Conservation (phyloP, 768 basidiomycete genomes). For the Plicaturopsis crispa region DNA sequence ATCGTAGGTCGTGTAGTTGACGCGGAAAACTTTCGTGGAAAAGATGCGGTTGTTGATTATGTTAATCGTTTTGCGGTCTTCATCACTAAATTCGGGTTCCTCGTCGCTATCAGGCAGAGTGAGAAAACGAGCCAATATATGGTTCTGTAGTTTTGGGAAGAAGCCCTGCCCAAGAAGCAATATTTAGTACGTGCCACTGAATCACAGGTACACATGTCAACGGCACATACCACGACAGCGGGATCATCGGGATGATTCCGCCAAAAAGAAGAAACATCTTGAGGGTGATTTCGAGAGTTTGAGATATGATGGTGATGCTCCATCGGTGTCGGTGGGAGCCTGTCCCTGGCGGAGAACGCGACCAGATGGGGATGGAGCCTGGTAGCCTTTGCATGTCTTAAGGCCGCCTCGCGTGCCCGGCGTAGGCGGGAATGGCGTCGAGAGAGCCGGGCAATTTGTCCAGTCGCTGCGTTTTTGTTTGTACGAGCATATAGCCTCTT, state of each 20-base stretch:
- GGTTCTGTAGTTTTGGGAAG: constrained; percentile 6
- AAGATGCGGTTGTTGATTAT: constrained; percentile 9
- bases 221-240: background rate
- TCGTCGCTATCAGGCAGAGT: constrained; percentile 3
- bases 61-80: background rate
- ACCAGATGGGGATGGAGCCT: background rate
- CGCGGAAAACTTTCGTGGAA: constrained; percentile 3
- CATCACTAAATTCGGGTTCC: background rate
- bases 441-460: background rate
- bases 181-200: background rate
- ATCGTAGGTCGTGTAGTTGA: constrained; percentile 15
- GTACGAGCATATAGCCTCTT: constrained; percentile 7
- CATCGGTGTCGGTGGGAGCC: background rate
- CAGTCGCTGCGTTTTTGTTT: background rate
- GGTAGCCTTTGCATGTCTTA: too few species aligned
- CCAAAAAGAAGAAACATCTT: background rate
- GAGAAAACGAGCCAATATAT: constrained; percentile 8
- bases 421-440: background rate
- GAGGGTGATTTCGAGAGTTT: background rate
- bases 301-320: background rate
- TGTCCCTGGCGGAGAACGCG: background rate
- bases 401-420: too few species aligned
- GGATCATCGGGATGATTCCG: background rate
- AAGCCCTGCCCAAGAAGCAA: constrained; percentile 10
- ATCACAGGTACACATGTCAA: background rate